Conservation (phyloP, 2,329 filamentous ascomycete species). For the Stagonosporopsis rhizophila region DNA sequence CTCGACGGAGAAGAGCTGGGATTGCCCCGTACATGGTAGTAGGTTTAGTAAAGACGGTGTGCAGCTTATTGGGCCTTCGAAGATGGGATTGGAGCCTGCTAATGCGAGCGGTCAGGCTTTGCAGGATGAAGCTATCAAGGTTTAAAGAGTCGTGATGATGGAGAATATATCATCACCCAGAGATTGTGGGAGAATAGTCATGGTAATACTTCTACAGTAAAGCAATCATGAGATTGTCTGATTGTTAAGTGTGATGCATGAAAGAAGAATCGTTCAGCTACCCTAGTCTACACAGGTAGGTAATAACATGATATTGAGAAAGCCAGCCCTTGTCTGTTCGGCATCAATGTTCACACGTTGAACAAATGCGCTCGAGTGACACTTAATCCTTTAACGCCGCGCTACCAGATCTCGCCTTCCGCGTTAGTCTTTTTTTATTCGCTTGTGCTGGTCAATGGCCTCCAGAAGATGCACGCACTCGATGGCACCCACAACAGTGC, state of each 20-base stretch:
- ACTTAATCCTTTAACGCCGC: constrained; percentile 11
- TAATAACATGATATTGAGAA: constrained; percentile 9
- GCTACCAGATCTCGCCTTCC: not conserved
- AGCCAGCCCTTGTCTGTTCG: not conserved
- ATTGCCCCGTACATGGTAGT: constrained; percentile 60
- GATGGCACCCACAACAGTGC: not conserved
- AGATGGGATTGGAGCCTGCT: constrained; percentile 45
- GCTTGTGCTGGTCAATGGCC: not conserved
- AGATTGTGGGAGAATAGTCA: too few relatives aligned
- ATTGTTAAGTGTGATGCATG: not conserved
- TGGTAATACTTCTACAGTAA: too few relatives aligned
- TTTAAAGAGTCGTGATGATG: not conserved
- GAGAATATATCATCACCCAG: too few relatives aligned
- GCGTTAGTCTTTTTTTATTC: not conserved
- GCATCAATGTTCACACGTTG: not conserved
- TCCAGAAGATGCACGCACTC: not conserved
- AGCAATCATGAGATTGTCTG: not conserved
- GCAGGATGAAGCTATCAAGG: constrained; percentile 29
- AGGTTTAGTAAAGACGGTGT: constrained; percentile 54
- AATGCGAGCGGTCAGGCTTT: constrained; percentile 36
- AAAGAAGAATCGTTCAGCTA: constrained; percentile 11
- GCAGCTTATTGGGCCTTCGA: constrained; percentile 52
- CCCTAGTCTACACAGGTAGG: constrained; percentile 1
- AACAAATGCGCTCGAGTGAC: not conserved
- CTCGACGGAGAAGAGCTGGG: constrained; percentile 45